Percentiles rank a stretch among this genome's conserved stretches.
Conservation (phyloP, 2,329 filamentous ascomycete genomes). For the Epichloe sibirici region DNA sequence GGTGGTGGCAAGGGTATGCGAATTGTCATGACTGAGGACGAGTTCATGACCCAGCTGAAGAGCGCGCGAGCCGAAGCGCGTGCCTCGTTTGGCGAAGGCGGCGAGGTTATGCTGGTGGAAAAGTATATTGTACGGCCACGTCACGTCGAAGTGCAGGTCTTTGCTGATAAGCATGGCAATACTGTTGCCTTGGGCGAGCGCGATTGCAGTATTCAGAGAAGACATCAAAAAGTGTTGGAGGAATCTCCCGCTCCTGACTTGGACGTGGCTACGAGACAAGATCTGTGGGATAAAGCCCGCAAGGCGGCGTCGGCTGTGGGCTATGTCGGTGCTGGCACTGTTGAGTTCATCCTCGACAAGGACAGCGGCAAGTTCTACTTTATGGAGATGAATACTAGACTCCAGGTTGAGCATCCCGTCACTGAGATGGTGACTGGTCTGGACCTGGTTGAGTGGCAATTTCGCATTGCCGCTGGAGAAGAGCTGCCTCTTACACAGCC, state of each 20-base stretch:
- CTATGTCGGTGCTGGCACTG: constrained; percentile 83
- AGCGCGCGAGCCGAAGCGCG: constrained; percentile 65
- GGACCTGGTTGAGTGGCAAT: constrained; percentile 89
- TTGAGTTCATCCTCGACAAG: constrained; percentile 84
- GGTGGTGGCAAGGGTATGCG: constrained; percentile 80
- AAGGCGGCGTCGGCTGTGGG: constrained; percentile 59
- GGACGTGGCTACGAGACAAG: constrained; percentile 42
- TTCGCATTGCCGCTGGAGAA: constrained; percentile 56
- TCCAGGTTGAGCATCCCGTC: constrained; percentile 96
- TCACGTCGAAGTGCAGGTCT: constrained; percentile 85
- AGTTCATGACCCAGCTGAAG: constrained; percentile 58
- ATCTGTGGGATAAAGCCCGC: constrained; percentile 54
- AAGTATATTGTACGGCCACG: constrained; percentile 67
- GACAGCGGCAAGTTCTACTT: constrained; percentile 71
- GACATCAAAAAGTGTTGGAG: constrained; percentile 86
- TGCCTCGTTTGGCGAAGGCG: constrained; percentile 67
- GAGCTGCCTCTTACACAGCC: constrained; percentile 42
- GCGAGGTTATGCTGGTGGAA: constrained; percentile 75
- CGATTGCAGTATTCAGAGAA: constrained; percentile 75
- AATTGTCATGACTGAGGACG: constrained; percentile 54
- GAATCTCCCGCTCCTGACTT: constrained; percentile 70
- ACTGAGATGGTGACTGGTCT: constrained; percentile 59
- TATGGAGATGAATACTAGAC: constrained; percentile 73
- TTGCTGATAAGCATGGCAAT: constrained; percentile 69
- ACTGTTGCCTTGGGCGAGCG: constrained; percentile 77